phyloP scores from a whole-genome alignment of 768 basidiomycete species.

The Auricularia sp. region DNA sequence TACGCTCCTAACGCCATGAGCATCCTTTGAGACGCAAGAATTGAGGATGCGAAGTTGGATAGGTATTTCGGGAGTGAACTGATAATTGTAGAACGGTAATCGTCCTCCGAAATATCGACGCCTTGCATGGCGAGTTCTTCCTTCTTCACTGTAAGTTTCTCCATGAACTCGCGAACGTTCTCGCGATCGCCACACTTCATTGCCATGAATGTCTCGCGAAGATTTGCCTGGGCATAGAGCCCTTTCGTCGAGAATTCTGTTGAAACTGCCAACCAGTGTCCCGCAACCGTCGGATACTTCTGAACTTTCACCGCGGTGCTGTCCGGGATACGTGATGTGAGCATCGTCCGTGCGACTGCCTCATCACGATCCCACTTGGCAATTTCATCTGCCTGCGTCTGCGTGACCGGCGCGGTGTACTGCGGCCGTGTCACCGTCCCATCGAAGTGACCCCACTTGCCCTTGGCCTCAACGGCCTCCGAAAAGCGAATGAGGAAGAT shows the following conservation, averaged over 20 bases:
- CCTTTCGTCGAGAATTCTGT: constrained; percentile 18
- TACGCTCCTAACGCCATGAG: background rate
- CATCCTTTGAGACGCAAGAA: background rate
- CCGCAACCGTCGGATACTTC: constrained; percentile 17
- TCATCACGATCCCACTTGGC: constrained; percentile 45
- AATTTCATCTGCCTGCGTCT: background rate
- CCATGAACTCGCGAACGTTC: background rate
- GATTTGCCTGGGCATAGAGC: background rate
- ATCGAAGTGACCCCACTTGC: constrained; percentile 22
- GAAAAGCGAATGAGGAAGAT: constrained; percentile 21
- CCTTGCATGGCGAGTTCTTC: background rate
- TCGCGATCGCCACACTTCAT: background rate
- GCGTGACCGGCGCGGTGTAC: background rate
- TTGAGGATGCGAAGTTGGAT: background rate
- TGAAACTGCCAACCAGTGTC: constrained; percentile 24
- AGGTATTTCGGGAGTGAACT: background rate
- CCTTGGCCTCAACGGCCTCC: constrained; percentile 22
- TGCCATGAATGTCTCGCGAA: background rate
- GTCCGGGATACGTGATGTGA: constrained; percentile 27
- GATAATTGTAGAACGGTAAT: constrained; percentile 2
- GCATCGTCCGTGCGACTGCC: constrained; percentile 35
- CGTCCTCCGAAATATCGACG: background rate
- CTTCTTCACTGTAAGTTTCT: background rate
- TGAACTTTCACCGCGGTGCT: constrained; percentile 20
- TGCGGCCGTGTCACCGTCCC: constrained; percentile 13